These are phyloP conservation scores for Rhizodiscina lignyota DNA, from an alignment of 495 filamentous ascomycete genomes.

Conservation along the genomic window DNA sequence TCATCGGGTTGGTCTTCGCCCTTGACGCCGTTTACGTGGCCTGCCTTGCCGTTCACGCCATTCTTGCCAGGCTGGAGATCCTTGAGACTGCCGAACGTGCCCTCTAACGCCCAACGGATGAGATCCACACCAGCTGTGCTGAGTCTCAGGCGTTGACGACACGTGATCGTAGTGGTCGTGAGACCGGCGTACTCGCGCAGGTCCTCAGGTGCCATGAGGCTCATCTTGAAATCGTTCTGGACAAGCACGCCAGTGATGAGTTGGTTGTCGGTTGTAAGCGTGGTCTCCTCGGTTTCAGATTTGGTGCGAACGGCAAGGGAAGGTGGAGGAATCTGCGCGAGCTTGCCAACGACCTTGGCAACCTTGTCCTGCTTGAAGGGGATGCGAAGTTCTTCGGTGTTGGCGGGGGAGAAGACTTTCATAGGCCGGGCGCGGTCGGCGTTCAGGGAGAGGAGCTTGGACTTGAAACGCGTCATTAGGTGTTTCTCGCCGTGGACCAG, in stretches of 20 bases:
- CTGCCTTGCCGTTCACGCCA: slow-evolving; percentile 24
- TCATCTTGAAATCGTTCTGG: slow-evolving; percentile 92
- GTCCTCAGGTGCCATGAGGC: slow-evolving; percentile 90
- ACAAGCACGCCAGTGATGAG: slow-evolving; percentile 82
- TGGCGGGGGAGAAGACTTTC: slow-evolving; percentile 83
- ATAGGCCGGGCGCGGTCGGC: slow-evolving; percentile 58
- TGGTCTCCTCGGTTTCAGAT: slow-evolving; percentile 9
- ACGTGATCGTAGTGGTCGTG: slow-evolving; percentile 80
- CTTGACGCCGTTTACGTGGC: background rate
- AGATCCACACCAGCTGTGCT: slow-evolving; percentile 78
- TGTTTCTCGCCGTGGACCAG: slow-evolving; percentile 93
- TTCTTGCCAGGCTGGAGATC: slow-evolving; percentile 33
- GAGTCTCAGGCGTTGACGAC: slow-evolving; percentile 73
- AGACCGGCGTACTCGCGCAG: slow-evolving; percentile 88
- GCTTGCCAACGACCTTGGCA: slow-evolving; percentile 88
- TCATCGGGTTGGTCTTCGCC: slow-evolving; percentile 28
- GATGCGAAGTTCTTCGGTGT: slow-evolving; percentile 89
- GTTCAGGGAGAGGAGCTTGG: slow-evolving; percentile 81
- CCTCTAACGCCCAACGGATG: slow-evolving; percentile 84
- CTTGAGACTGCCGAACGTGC: slow-evolving; percentile 79
- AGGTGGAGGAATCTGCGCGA: slow-evolving; percentile 65
- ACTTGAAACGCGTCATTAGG: slow-evolving; percentile 95
- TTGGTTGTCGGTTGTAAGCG: slow-evolving; percentile 25
- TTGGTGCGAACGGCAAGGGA: slow-evolving; percentile 1
- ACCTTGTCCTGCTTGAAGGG: slow-evolving; percentile 93